Evolutionary conservation across 1,139 yeast genomes (phyloP).

Genomic region (Diutina mesorugosa): DNA sequence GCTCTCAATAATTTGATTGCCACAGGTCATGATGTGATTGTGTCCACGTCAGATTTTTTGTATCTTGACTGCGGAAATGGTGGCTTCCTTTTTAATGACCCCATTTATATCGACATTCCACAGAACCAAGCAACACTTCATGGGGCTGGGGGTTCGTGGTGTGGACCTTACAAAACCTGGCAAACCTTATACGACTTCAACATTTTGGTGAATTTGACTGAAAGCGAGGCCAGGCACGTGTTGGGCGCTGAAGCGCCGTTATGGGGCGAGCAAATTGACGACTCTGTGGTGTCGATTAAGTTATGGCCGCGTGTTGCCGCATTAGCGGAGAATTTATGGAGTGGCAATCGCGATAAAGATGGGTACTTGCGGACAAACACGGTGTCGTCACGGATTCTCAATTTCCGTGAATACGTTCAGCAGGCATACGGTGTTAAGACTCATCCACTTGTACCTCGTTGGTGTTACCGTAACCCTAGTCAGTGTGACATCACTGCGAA

Average conservation of each 20-base stretch:
- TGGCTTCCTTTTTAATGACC: conserved; percentile 27
- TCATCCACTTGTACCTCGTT: conserved; percentile 26
- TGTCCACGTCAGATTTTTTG: conserved; percentile 22
- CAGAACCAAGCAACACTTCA: conserved; percentile 16
- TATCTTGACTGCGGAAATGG: conserved; percentile 39
- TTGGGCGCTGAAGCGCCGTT: conserved; percentile 24
- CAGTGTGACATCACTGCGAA: conserved; percentile 20
- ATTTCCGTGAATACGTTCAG: conserved; percentile 31
- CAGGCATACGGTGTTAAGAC: conserved; percentile 20
- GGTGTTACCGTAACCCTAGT: conserved; percentile 27
- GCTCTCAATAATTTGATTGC: conserved; percentile 14
- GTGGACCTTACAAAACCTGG: conserved; percentile 38
- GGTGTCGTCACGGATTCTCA: conserved; percentile 27
- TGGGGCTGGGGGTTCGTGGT: conserved; percentile 33
- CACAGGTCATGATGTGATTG: conserved; percentile 31
- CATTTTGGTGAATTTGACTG: conserved; percentile 15
- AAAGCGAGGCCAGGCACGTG: conserved; percentile 17
- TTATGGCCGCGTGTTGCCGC: conserved; percentile 40
- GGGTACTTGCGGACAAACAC: conserved; percentile 9
- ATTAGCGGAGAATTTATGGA: conserved; percentile 33
- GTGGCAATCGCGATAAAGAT: conserved; percentile 20
- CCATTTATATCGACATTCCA: conserved; percentile 17
- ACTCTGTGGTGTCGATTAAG: conserved; percentile 7
- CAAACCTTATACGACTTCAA: conserved; percentile 11
- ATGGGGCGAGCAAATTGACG: conserved; percentile 1